These are phyloP conservation scores for Myxozyma udenii DNA, from an alignment of 805 yeast species.

Conservation along the genomic window DNA sequence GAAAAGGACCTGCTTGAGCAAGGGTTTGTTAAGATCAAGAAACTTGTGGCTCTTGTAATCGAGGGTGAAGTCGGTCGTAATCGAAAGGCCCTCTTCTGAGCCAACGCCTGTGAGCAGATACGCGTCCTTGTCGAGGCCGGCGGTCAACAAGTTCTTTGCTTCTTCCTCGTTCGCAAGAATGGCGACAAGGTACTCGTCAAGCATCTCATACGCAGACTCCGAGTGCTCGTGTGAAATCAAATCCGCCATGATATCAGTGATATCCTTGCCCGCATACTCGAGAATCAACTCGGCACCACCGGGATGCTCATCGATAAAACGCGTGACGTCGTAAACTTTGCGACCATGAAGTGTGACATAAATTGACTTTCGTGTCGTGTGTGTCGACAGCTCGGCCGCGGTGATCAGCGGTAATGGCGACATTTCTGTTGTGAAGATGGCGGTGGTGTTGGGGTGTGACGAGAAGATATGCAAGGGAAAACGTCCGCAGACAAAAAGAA, in stretches of 20 bases:
- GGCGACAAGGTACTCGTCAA: constrained; percentile 79
- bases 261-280: constrained; percentile 41
- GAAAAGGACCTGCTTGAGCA: constrained; percentile 73
- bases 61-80: constrained; percentile 70
- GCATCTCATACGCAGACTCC: constrained; percentile 79
- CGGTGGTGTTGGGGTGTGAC: too few species aligned
- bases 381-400: constrained; percentile 50
- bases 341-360: constrained; percentile 76
- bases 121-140: constrained; percentile 41
- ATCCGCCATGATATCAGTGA: constrained; percentile 75
- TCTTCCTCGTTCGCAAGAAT: constrained; percentile 78
- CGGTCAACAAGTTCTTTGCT: constrained; percentile 61
- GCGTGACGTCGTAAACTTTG: constrained; percentile 76
- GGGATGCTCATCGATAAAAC: constrained; percentile 68
- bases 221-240: constrained; percentile 71
- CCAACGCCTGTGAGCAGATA: constrained; percentile 51
- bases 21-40: constrained; percentile 78
- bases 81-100: constrained; percentile 63
- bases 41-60: constrained; percentile 80
- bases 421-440: background rate
- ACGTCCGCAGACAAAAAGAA: too few species aligned
- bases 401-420: constrained; percentile 61
- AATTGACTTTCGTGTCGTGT: constrained; percentile 48
- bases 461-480: too few species aligned
- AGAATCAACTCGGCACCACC: constrained; percentile 58